phyloP scores from a whole-genome alignment of 2,329 filamentous ascomycete species.

The Penicillium aurantiogriseum region DNA sequence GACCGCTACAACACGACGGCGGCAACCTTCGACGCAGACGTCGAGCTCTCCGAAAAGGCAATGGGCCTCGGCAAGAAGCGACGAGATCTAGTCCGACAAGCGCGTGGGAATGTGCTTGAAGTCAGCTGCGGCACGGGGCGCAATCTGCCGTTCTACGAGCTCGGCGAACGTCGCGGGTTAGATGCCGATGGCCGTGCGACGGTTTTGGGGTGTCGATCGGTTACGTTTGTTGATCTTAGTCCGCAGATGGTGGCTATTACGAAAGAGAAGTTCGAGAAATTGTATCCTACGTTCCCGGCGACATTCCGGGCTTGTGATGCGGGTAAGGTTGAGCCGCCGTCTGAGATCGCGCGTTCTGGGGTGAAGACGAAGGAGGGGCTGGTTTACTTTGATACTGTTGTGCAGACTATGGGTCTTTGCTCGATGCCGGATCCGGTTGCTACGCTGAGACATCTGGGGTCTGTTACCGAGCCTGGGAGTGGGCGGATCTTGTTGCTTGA shows the following conservation, averaged over 20 bases:
- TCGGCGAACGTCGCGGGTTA: conserved; percentile 36
- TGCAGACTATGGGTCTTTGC: conserved; percentile 53
- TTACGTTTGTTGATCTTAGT: conserved; percentile 51
- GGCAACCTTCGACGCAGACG: conserved; percentile 46
- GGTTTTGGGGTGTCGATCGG: conserved; percentile 38
- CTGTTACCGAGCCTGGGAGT: conserved; percentile 38
- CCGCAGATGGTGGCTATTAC: conserved; percentile 49
- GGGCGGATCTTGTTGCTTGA: conserved; percentile 50
- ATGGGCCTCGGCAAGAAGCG: conserved; percentile 45
- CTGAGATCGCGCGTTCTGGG: background rate
- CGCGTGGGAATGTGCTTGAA: conserved; percentile 49
- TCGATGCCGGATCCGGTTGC: conserved; percentile 46
- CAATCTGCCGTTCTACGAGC: conserved; percentile 48
- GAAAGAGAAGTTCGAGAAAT: conserved; percentile 42
- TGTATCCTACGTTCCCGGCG: conserved; percentile 34
- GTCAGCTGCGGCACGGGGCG: conserved; percentile 52
- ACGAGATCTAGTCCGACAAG: conserved; percentile 42
- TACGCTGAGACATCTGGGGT: conserved; percentile 42
- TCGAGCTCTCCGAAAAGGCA: conserved; percentile 45
- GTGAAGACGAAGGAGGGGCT: background rate
- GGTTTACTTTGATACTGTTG: conserved; percentile 46
- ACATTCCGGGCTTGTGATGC: conserved; percentile 42
- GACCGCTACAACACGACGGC: conserved; percentile 48
- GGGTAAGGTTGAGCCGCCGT: conserved; percentile 25
- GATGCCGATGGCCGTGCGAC: conserved; percentile 32